Evolutionary conservation across 176 grass and related monocot species (phyloP), one percentile per base, ranked within the genome.

Genomic region (Aegilops umbellulata): DNA sequence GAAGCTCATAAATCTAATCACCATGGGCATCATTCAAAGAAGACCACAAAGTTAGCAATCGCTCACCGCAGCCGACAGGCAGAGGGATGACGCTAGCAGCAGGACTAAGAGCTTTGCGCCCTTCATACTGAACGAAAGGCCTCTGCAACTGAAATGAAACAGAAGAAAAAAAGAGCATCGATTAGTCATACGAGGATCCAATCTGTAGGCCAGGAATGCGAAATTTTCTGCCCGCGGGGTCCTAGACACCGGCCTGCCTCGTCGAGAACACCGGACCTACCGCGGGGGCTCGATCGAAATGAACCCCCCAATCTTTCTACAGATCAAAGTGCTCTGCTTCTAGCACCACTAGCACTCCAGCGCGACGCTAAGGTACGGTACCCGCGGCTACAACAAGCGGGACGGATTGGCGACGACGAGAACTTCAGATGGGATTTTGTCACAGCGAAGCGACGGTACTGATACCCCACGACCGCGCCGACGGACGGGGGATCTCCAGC

Each of bases 11-110:
- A 1, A 70, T 71, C 9, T 7, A 76, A 39, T 19, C 6, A 6
- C 11, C 29, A 24, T 17, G 47, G 16, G 23, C 14, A 49, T 26
- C 9, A 79, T 10, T 32, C 3, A 12, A 49, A 2, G 47, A 12
- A 70, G 7, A 29, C 16, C 15, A 12, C 2, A 11, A 29, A 34
- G 25, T 24, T 49, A 14, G 20, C 17, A 31, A 7, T 16, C 22
- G 78, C 92, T 90, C 34, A 97, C 95, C 65, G 29, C 82, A 4
- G n/a, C 46, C 1, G 82, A 89, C 19, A 94, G 31, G 69, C 75
- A 72, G 5, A 84, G n/a, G 10, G 76, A 90, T 20, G 92, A 79
- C 57, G 83, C 69, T 1, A 79, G 0, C 22, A 95, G 77, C 12
- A 89, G 29, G 41, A 90, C 24, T 17, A 94, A n/a, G 20, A 83